These are phyloP conservation scores for Dactylellina leptospora DNA, from an alignment of 2,329 filamentous ascomycete species.

Conservation along the genomic window DNA sequence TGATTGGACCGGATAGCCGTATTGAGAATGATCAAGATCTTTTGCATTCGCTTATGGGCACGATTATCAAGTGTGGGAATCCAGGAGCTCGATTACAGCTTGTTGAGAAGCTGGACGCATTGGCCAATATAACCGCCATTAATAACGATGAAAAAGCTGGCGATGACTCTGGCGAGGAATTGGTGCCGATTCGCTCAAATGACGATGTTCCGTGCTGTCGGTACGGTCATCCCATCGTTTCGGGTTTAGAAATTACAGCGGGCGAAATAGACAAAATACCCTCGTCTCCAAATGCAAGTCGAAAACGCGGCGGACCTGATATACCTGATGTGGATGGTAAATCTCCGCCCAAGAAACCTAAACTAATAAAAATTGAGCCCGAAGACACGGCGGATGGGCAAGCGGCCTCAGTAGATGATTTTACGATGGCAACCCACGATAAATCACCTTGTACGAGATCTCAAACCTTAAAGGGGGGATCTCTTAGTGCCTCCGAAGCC, in stretches of 20 bases:
- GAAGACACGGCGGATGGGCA: neutral
- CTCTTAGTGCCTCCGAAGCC: neutral
- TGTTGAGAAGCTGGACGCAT: conserved; percentile 4
- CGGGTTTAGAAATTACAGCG: neutral
- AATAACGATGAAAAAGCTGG: neutral
- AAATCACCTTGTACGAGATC: neutral
- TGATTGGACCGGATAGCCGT: conserved; percentile 7
- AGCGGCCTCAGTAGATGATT: neutral
- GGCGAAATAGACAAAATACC: neutral
- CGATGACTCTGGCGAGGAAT: neutral
- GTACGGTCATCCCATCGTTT: conserved; percentile 12
- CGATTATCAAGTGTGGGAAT: conserved; percentile 12
- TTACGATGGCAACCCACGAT: no score
- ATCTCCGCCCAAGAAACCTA: neutral
- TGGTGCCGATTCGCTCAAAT: neutral
- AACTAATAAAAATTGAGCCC: no score
- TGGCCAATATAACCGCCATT: conserved; percentile 8
- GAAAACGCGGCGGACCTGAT: neutral
- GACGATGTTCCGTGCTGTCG: neutral
- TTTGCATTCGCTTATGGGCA: conserved; percentile 6
- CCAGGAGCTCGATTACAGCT: neutral
- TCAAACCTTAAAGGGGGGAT: neutral
- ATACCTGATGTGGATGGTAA: neutral
- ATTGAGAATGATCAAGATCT: conserved; percentile 16
- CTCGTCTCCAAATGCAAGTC: neutral